Evolutionary conservation across 176 grass and related monocot species (phyloP).

Genomic region (Leersia perrieri): DNA sequence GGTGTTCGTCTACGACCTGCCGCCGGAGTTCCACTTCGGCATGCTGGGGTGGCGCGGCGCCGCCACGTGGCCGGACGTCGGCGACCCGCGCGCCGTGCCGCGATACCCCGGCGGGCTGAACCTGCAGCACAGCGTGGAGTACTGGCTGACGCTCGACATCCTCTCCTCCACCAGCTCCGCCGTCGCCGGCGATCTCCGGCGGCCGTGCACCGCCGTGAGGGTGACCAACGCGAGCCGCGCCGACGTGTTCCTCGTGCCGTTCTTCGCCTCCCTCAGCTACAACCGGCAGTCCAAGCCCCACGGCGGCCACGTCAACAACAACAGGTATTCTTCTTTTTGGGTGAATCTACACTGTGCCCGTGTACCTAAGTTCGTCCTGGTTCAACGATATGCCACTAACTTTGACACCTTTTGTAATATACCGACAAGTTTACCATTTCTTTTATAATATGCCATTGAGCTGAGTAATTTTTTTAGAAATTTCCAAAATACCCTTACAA

Average conservation of each 20-base stretch:
- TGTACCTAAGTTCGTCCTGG: too few species aligned
- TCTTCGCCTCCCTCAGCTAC: conserved; percentile 91
- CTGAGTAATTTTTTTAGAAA: too few species aligned
- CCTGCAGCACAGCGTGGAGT: conserved; percentile 90
- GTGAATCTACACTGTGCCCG: too few species aligned
- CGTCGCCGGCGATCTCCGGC: not conserved
- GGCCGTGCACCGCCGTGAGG: conserved; percentile 58
- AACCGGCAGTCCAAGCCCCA: conserved; percentile 69
- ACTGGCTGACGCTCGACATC: conserved; percentile 81
- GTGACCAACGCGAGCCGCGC: conserved; percentile 64
- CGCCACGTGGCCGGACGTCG: conserved; percentile 69
- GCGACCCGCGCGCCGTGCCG: conserved; percentile 39
- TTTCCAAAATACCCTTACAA: too few species aligned
- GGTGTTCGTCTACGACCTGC: conserved; percentile 77
- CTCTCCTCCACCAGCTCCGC: conserved; percentile 39
- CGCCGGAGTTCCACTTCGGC: conserved; percentile 77
- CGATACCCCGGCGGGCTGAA: conserved; percentile 83
- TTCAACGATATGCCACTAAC: too few species aligned
- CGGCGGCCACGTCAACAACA: too few species aligned
- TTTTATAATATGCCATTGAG: too few species aligned
- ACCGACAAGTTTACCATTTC: too few species aligned
- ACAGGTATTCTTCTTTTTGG: too few species aligned
- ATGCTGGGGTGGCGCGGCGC: conserved; percentile 60
- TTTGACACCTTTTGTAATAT: too few species aligned
- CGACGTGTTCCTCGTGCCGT: conserved; percentile 80